Evolutionary conservation across 352 stramenopile genomes (phyloP), one percentile per base, ranked within the genome.

Genomic region (Pythium graminicola): DNA sequence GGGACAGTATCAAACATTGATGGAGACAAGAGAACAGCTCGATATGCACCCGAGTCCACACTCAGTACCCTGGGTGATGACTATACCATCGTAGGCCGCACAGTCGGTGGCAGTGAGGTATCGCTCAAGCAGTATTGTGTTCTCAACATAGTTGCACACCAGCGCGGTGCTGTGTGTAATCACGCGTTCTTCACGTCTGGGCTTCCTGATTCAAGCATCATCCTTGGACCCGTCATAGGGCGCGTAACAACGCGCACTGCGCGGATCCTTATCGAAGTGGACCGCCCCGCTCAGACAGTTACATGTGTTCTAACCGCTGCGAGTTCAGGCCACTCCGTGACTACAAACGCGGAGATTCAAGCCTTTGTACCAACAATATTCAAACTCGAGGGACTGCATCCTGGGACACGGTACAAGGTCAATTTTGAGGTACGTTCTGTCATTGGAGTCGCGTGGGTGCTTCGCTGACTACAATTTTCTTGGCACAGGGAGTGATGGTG

Each of bases 211-310:
- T 69, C 80, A 6, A 65, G 57, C 1, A 36, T 90, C 1, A 26
- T 87, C 22, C 23, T 88, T 7, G 80, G 80, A 3, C 80, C 80
- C 9, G 57, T 90, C n/a, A 52, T 90, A 23, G 77, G 80, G 22
- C 65, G 69, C 14, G 65, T 88, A 13, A 82, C 73, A n/a, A 62
- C 72, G 6, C 57, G 62, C 11, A 70, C 76, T 20, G 68, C 68
- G 1, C 63, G 80, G 17, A 76, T 90, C 24, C 63, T 90, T 2
- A 47, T 90, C 29, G 80, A 88, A 33, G 44, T 88, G 17, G 77
- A 87, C 42, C 71, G 70, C 1, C 20, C 53, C 3, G 73, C 70
- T 7, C 19, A 57, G 0, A 76, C 65, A 27, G 62, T 70, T 2
- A 26, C 53, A 23, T 88, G 77, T 20, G 56, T 72, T 2, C 50